Evolutionary conservation across 108 stramenopile species (phyloP).

Genomic region (Fragilaria crotonensis): DNA sequence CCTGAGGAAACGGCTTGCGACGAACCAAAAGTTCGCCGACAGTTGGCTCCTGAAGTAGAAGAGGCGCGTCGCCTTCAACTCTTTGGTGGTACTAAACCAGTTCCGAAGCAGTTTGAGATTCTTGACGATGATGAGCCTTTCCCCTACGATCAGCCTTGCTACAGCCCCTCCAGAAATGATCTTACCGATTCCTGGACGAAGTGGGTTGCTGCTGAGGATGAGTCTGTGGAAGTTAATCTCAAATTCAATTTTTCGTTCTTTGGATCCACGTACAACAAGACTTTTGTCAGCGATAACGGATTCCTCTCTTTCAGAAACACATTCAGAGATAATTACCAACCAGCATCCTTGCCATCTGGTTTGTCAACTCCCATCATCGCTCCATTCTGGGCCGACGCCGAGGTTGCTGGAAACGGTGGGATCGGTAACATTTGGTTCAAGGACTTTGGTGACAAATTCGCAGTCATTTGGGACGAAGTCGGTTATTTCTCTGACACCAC

Average conservation of each 20-base stretch:
- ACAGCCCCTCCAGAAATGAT: background rate
- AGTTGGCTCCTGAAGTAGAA: no score
- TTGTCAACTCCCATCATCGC: background rate
- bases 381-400: background rate
- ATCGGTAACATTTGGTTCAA: background rate
- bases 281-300: background rate
- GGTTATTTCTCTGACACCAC: background rate
- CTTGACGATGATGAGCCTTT: background rate
- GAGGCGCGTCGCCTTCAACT: background rate
- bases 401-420: background rate
- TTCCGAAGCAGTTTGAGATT: background rate
- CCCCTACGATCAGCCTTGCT: background rate
- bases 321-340: background rate
- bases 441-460: background rate
- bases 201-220: background rate
- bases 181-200: background rate
- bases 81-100: background rate
- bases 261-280: background rate
- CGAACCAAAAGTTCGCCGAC: background rate
- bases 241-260: background rate
- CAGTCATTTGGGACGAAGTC: background rate
- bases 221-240: background rate
- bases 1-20: background rate
- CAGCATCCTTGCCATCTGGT: background rate
- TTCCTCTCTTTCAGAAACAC: background rate